phyloP scores from a whole-genome alignment of 768 basidiomycete genomes.

The Mycena filopes region DNA sequence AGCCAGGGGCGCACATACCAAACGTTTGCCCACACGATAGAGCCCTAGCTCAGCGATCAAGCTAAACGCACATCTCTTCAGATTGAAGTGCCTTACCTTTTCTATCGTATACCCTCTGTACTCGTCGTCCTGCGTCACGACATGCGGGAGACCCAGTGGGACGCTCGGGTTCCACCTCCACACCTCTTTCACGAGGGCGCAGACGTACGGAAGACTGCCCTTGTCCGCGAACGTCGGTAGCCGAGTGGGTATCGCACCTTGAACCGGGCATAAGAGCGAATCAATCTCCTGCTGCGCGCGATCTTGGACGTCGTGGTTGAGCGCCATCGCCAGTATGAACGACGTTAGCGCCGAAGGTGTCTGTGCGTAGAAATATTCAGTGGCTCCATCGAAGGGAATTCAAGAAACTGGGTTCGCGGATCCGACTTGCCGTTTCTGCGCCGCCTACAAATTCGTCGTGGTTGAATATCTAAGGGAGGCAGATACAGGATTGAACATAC shows the following conservation, averaged over 20 bases:
- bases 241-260: slow-evolving; percentile 13
- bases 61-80: neutral
- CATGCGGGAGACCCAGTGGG: slow-evolving; percentile 36
- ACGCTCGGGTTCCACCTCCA: slow-evolving; percentile 34
- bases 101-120: slow-evolving; percentile 46
- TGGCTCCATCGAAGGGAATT: no score
- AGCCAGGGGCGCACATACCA: neutral
- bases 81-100: slow-evolving; percentile 42
- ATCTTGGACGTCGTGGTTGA: slow-evolving; percentile 32
- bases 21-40: slow-evolving; percentile 23
- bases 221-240: slow-evolving; percentile 37
- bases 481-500: slow-evolving; percentile 15
- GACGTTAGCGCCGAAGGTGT: slow-evolving; percentile 45
- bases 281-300: slow-evolving; percentile 17
- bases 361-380: no score
- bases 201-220: slow-evolving; percentile 33
- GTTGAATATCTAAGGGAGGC: no score
- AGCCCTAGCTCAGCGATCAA: slow-evolving; percentile 1
- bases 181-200: slow-evolving; percentile 37
- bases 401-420: no score
- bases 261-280: neutral
- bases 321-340: slow-evolving; percentile 50
- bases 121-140: slow-evolving; percentile 42
- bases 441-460: slow-evolving; percentile 27
- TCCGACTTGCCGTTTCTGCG: slow-evolving; percentile 44